Percentiles rank a stretch among this genome's conserved stretches.
Conservation (phyloP, 768 basidiomycete species). For the Cystobasidium onofrii region DNA sequence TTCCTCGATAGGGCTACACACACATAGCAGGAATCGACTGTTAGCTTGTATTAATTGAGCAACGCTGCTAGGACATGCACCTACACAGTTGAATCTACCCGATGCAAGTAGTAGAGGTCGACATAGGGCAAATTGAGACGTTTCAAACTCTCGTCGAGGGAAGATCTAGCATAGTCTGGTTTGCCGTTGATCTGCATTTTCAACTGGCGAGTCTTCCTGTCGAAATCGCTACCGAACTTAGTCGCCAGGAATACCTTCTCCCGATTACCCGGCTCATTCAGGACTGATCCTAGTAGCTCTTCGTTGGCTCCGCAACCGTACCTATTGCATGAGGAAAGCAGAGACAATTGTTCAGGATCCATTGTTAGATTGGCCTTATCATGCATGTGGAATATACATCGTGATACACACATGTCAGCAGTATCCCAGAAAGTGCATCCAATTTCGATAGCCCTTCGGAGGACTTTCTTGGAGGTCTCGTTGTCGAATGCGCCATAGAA, state of each 20-base stretch:
- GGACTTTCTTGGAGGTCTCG: background rate
- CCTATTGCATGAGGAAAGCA: background rate
- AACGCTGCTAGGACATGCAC: background rate
- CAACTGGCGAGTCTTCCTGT: conserved; percentile 6
- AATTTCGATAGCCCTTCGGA: conserved; percentile 3
- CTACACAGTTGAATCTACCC: conserved; percentile 15
- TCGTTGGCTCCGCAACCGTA: conserved; percentile 7
- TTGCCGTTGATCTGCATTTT: background rate
- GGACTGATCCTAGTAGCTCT: conserved; percentile 3
- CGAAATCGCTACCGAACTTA: conserved; percentile 21
- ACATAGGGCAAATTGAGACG: background rate
- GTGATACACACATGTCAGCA: background rate
- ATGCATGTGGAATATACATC: background rate
- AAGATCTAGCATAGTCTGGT: background rate
- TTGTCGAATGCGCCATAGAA: background rate
- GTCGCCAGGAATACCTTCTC: conserved; percentile 15
- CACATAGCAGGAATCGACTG: background rate
- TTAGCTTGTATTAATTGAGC: background rate
- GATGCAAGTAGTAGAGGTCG: conserved; percentile 21
- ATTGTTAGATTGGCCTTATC: too few relatives aligned
- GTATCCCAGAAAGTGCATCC: conserved; percentile 23
- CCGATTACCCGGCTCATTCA: background rate
- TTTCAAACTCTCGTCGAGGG: background rate
- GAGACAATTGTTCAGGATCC: too few relatives aligned
- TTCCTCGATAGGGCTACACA: conserved; percentile 49